Conservation (phyloP, 352 stramenopile species). For the Pseudoperonospora humuli region DNA sequence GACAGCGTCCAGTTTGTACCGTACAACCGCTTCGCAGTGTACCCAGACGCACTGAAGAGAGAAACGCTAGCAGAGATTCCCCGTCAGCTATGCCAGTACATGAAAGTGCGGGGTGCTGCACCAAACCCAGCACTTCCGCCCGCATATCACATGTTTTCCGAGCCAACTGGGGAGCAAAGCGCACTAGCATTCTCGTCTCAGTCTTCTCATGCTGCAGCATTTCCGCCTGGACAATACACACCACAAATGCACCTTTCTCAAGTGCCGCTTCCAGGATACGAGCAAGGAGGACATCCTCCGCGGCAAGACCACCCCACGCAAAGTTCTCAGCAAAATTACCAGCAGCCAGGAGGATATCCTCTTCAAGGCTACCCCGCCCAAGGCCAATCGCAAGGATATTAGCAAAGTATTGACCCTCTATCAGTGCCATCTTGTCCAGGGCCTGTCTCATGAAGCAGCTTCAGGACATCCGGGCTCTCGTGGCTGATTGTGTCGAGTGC, state of each 20-base stretch:
- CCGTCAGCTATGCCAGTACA: slow-evolving; percentile 66
- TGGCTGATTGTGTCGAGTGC: slow-evolving; percentile 14
- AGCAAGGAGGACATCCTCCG: no score
- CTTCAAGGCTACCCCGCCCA: slow-evolving; percentile 6
- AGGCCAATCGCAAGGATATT: slow-evolving; percentile 12
- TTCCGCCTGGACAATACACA: slow-evolving; percentile 16
- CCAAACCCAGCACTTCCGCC: slow-evolving; percentile 41
- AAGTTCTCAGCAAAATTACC: slow-evolving; percentile 10
- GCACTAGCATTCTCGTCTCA: slow-evolving; percentile 9
- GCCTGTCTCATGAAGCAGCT: slow-evolving; percentile 8
- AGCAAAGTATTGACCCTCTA: slow-evolving; percentile 15
- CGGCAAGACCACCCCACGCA: slow-evolving; percentile 18
- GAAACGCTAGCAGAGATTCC: slow-evolving; percentile 70
- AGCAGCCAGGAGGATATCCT: not conserved
- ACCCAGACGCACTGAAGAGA: slow-evolving; percentile 35
- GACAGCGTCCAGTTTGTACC: slow-evolving; percentile 58
- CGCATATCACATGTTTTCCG: slow-evolving; percentile 38
- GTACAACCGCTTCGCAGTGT: slow-evolving; percentile 40
- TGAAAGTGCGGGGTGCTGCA: slow-evolving; percentile 51
- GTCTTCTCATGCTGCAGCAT: slow-evolving; percentile 11
- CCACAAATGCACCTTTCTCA: slow-evolving; percentile 14
- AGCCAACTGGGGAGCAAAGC: slow-evolving; percentile 18
- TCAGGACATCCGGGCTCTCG: slow-evolving; percentile 34
- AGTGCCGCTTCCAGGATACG: no score
- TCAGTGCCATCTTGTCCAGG: slow-evolving; percentile 11